These are phyloP conservation scores for Diaporthe citrichinensis DNA, from an alignment of 2,329 filamentous ascomycete genomes.

Conservation along the genomic window DNA sequence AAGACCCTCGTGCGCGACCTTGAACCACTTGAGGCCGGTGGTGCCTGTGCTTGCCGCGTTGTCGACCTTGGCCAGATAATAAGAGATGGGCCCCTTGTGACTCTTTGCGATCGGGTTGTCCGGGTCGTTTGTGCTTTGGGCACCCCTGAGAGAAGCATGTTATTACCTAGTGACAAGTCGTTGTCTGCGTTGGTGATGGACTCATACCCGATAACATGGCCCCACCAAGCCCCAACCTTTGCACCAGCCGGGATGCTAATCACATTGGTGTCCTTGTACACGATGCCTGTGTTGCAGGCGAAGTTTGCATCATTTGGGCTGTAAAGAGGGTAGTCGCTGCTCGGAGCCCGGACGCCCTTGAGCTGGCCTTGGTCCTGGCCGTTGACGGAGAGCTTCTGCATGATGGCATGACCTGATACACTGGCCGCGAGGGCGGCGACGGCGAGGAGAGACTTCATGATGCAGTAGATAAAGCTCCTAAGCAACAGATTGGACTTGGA, in stretches of 20 bases:
- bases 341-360: slow-evolving; percentile 62
- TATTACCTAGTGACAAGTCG: background rate
- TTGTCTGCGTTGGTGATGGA: background rate
- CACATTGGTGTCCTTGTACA: slow-evolving; percentile 62
- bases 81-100: slow-evolving; percentile 68
- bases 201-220: slow-evolving; percentile 63
- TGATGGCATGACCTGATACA: slow-evolving; percentile 17
- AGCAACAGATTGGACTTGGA: background rate
- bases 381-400: slow-evolving; percentile 62
- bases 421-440: slow-evolving; percentile 21
- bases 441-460: slow-evolving; percentile 23
- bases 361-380: slow-evolving; percentile 59
- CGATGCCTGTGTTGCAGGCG: slow-evolving; percentile 15
- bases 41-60: slow-evolving; percentile 61
- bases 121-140: slow-evolving; percentile 62
- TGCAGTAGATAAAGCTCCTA: background rate
- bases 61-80: slow-evolving; percentile 67
- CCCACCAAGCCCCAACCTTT: slow-evolving; percentile 65
- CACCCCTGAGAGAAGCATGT: slow-evolving; percentile 49
- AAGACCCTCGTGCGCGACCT: slow-evolving; percentile 66
- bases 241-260: slow-evolving; percentile 66
- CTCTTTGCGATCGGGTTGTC: slow-evolving; percentile 69
- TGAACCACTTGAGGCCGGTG: slow-evolving; percentile 65
- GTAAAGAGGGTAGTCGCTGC: slow-evolving; percentile 67
- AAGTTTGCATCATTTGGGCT: slow-evolving; percentile 46